A percentile compares a stretch with the other conserved stretches of the same genome.
phyloP scores from a whole-genome alignment of 805 yeast species.

The Schwanniomyces sp. region DNA sequence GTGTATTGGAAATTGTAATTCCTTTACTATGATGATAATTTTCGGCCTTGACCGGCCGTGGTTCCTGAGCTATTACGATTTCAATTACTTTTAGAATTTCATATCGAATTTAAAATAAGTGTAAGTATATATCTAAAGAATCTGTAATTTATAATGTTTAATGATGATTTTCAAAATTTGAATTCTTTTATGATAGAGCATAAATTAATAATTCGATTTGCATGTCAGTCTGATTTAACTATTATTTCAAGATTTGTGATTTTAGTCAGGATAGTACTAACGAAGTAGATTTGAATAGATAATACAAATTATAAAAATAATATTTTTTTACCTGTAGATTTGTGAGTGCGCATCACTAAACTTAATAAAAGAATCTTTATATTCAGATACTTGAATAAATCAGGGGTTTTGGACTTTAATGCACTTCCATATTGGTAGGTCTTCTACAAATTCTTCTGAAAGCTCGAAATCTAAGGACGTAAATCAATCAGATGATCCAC shows the following conservation, averaged over 20 bases:
- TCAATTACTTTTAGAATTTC: constrained; percentile 5
- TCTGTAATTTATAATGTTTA: constrained; percentile 3
- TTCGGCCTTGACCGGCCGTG: constrained; percentile 57
- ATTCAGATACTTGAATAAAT: background rate
- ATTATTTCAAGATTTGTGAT: background rate
- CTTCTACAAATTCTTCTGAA: background rate
- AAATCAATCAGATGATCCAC: constrained; percentile 2
- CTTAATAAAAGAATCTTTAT: background rate
- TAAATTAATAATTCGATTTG: constrained; percentile 33
- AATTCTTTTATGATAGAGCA: constrained; percentile 19
- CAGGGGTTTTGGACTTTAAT: background rate
- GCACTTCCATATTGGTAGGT: background rate
- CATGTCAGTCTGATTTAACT: constrained; percentile 40
- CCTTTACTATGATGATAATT: constrained; percentile 43
- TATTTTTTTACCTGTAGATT: background rate
- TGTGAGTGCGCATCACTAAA: background rate
- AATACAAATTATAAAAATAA: background rate
- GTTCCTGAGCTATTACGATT: constrained; percentile 33
- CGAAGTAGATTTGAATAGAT: background rate
- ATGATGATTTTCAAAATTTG: constrained; percentile 16
- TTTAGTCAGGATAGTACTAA: background rate
- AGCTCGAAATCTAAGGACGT: background rate
- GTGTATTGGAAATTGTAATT: constrained; percentile 46
- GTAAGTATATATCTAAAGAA: no score
- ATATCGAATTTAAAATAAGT: background rate